A percentile compares a stretch with the other conserved stretches of the same genome.
Evolutionary conservation across 2,329 filamentous ascomycete species (phyloP).

Genomic region (Arthrocladium fulminans): DNA sequence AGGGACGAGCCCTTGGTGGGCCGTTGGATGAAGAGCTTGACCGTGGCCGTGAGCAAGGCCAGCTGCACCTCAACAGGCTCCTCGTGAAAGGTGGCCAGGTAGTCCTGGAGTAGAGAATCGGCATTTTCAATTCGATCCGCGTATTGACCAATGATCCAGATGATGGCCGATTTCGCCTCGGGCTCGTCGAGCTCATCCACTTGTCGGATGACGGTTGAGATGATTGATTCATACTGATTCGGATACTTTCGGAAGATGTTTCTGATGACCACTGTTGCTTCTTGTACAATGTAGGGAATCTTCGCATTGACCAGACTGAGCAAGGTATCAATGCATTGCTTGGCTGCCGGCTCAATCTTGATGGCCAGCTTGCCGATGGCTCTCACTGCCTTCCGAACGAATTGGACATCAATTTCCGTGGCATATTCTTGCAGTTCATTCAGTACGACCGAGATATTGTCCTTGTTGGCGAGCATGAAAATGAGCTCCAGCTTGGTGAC

Average conservation of each 20-base stretch:
- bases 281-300: conserved; percentile 96
- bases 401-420: conserved; percentile 97
- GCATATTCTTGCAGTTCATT: conserved; percentile 92
- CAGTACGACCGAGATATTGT: conserved; percentile 89
- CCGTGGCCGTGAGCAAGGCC: conserved; percentile 85
- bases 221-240: conserved; percentile 97
- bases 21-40: conserved; percentile 95
- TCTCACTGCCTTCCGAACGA: conserved; percentile 92
- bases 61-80: conserved; percentile 94
- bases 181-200: conserved; percentile 94
- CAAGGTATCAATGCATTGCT: conserved; percentile 82
- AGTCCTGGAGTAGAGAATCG: conserved; percentile 87
- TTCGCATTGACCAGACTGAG: conserved; percentile 95
- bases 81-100: conserved; percentile 85
- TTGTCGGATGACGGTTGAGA: conserved; percentile 89
- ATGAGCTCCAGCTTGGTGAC: conserved; percentile 97
- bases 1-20: conserved; percentile 90
- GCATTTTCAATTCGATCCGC: conserved; percentile 96
- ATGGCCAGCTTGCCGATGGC: conserved; percentile 97
- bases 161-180: conserved; percentile 96
- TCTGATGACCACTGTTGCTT: conserved; percentile 94
- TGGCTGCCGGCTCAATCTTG: conserved; percentile 92
- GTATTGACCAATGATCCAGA: conserved; percentile 98
- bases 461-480: conserved; percentile 94
- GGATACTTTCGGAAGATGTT: conserved; percentile 99